Base-by-base conservation (phyloP, 2,329 filamentous ascomycete genomes). In the Hansfordia pulvinata region DNA sequence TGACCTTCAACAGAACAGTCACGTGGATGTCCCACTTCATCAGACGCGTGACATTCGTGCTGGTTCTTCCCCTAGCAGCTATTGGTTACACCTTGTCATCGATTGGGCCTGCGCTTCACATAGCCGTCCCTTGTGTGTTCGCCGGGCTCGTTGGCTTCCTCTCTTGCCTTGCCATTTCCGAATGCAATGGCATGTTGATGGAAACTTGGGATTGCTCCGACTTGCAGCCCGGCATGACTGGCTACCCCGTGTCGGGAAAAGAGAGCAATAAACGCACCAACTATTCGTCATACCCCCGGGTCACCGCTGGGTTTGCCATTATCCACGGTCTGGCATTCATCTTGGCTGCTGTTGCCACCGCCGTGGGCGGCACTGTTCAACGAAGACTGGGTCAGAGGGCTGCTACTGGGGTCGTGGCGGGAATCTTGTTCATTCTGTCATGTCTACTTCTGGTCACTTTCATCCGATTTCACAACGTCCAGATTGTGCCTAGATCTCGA, bases 171-270 rank as follows among this genome's bases (percentile, higher is more conserved):
- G 79, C 77, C 2, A 73, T 83, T 23, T 69, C 79, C 3, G 80
- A 86, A 49, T 84, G 79, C 48, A 70, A 77, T 35, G 77, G 79
- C 1, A 54, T 86, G 17, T 66, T 85, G 44, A 85, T 86, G 79
- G 79, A 85, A 43, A 76, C 74, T 0, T 86, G 77, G 46, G 81
- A 86, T 45, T 80, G 74, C n/a, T 82, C 76, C 20, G 81, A 86
- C 46, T 58, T 86, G 4, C 77, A 80, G 37, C 72, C 76, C 3
- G 75, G 76, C 8, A 76, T 78, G 58, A 78, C 65, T 6, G 67
- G 68, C 17, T 58, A 60, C 10, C 60, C 60, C n/a, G 56, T 51
- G 16, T 55, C 54, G n/a, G 40, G 43, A 4, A 53, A 53, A 9
- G 50, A 49, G 27, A 41, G 43, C 8, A 47, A 52, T 10, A 62